Evolutionary conservation across 2,329 filamentous ascomycete species (phyloP), one percentile per base, ranked within the genome.

Genomic region (Elsinoe ampelina): DNA sequence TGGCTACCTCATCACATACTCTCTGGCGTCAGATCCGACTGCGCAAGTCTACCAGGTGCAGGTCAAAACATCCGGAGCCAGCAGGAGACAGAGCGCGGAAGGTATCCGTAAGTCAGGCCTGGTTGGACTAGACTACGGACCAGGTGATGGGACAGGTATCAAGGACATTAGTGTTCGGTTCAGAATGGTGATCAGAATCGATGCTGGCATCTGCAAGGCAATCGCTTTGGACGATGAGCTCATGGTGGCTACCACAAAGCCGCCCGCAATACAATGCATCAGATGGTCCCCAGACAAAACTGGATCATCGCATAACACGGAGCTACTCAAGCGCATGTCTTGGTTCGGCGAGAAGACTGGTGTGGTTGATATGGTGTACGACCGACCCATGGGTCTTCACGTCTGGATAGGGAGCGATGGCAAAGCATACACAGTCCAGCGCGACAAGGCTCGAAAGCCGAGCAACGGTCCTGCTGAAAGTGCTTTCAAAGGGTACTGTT

Each of bases 171-270:
- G 86, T 64, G 80, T 98, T 50, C 86, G 89, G 10, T 98, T 98
- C 71, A 83, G 92, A 58, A 95, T 96, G 87, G 92, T 95, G 12
- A 97, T 98, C 67, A 95, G 95, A 68, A 89, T 98, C 15, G 93
- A 98, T 71, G 93, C 93, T 2, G 93, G 93, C 2, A 96, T 98
- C 64, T 84, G 85, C 63, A 88, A 85, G 65, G 89, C 88, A 10
- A 74, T 97, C 56, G 92, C 93, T 2, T 78, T 97, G 19, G 93
- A 97, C 62, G 89, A 95, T 57, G 93, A 97, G 70, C 76, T 98
- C 39, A 79, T 97, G 19, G 91, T 98, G 54, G 89, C 93, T 3
- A 98, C 93, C 0, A 79, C 83, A 58, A 95, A 93, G 66, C 93
- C 93, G 2, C 85, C 91, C 0, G 92, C 93, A n/a, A 83, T 97